Conservation (phyloP, 2,329 filamentous ascomycete species). For the Cordyceps javanica region DNA sequence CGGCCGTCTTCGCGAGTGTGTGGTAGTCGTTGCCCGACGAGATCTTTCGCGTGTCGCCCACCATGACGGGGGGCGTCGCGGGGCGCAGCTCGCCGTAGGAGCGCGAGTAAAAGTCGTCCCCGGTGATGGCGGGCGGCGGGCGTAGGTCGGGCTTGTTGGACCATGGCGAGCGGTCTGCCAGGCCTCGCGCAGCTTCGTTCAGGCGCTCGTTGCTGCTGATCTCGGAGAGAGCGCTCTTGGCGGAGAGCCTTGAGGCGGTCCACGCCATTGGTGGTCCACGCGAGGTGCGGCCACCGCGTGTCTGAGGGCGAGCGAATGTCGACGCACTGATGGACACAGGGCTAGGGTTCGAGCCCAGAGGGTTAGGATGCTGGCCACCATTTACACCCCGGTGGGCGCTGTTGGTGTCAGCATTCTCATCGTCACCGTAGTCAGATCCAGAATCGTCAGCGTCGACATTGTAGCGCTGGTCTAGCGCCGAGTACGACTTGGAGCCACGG, state of each 20-base stretch:
- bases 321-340: neutral
- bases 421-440: constrained; percentile 34
- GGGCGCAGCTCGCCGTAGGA: constrained; percentile 54
- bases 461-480: constrained; percentile 40
- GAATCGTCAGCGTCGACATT: constrained; percentile 35
- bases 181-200: constrained; percentile 39
- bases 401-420: constrained; percentile 23
- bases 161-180: constrained; percentile 25
- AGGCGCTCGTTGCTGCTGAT: constrained; percentile 39
- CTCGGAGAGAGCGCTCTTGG: constrained; percentile 34
- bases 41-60: constrained; percentile 46
- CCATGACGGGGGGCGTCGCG: constrained; percentile 47
- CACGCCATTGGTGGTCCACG: constrained; percentile 5
- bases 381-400: constrained; percentile 15
- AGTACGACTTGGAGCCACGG: constrained; percentile 35
- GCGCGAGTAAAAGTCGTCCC: constrained; percentile 47
- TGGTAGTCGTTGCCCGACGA: constrained; percentile 54
- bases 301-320: neutral
- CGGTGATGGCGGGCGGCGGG: constrained; percentile 39
- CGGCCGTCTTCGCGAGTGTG: constrained; percentile 27
- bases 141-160: constrained; percentile 26
- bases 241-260: constrained; percentile 15
- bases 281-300: neutral
- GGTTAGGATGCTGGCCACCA: constrained; percentile 40
- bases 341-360: constrained; percentile 45